Evolutionary conservation across 2,329 filamentous ascomycete genomes (phyloP).

Genomic region (Trichoderma harzianum): DNA sequence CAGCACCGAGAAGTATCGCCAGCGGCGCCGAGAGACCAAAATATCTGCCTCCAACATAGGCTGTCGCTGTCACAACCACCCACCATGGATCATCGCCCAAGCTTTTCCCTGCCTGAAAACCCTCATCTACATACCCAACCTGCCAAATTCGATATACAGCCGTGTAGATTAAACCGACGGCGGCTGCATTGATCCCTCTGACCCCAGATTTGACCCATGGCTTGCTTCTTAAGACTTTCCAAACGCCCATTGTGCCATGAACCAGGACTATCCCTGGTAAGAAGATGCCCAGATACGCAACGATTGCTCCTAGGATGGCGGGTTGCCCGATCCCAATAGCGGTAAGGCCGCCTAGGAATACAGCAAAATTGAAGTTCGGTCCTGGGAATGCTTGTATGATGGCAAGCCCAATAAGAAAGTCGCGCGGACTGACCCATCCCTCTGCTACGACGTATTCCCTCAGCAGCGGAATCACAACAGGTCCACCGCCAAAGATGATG

Average conservation of each 20-base stretch:
- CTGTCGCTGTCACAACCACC: slow-evolving; percentile 48
- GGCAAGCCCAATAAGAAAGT: slow-evolving; percentile 71
- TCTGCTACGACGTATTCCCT: slow-evolving; percentile 63
- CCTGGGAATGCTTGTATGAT: slow-evolving; percentile 47
- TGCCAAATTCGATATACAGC: slow-evolving; percentile 62
- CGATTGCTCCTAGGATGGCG: not conserved
- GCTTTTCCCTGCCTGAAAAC: slow-evolving; percentile 46
- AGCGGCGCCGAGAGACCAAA: not conserved
- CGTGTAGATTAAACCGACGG: slow-evolving; percentile 41
- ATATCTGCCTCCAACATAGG: not conserved
- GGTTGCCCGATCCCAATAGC: not conserved
- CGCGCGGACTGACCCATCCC: slow-evolving; percentile 66
- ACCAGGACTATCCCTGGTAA: not conserved
- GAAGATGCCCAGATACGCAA: not conserved
- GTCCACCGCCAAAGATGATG: slow-evolving; percentile 62
- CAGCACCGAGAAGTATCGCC: not conserved
- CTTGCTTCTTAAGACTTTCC: not conserved
- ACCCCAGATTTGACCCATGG: not conserved
- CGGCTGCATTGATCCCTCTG: not conserved
- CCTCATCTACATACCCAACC: slow-evolving; percentile 55
- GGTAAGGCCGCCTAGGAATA: not conserved
- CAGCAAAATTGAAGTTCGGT: not conserved
- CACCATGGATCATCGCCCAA: slow-evolving; percentile 60
- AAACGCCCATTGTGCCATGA: not conserved
- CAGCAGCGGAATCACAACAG: slow-evolving; percentile 62